Evolutionary conservation across 1,284 basidiomycete genomes (phyloP).

Genomic region (Xerocomus amazonicus): DNA sequence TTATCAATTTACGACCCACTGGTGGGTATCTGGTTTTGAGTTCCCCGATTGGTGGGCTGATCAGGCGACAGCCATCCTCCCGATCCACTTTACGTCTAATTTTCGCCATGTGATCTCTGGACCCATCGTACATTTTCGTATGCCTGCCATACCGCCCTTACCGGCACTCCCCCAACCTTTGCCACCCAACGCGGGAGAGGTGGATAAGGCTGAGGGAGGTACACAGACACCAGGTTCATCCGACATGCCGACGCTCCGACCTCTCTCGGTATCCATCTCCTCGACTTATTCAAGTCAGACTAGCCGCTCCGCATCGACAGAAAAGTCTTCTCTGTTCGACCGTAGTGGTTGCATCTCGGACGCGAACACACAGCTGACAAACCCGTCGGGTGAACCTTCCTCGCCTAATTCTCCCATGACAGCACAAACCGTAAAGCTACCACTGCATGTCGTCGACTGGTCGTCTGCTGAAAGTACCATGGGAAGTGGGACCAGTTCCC

Average conservation of each 20-base stretch:
- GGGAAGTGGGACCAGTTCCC: slow-evolving; percentile 33
- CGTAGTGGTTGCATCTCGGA: slow-evolving; percentile 21
- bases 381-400: slow-evolving; percentile 13
- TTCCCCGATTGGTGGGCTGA: slow-evolving; percentile 6
- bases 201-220: slow-evolving; percentile 22
- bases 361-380: slow-evolving; percentile 22
- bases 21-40: slow-evolving; percentile 26
- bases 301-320: slow-evolving; percentile 28
- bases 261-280: slow-evolving; percentile 49
- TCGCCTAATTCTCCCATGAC: slow-evolving; percentile 19
- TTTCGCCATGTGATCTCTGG: slow-evolving; percentile 63
- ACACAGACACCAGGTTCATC: slow-evolving; percentile 10
- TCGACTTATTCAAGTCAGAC: slow-evolving; percentile 37
- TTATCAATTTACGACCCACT: slow-evolving; percentile 63
- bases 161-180: slow-evolving; percentile 53
- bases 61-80: slow-evolving; percentile 51
- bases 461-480: slow-evolving; percentile 36
- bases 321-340: slow-evolving; percentile 33
- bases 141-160: slow-evolving; percentile 67
- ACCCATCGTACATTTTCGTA: slow-evolving; percentile 60
- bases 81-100: slow-evolving; percentile 66
- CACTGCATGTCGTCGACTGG: slow-evolving; percentile 30
- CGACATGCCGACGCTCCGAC: slow-evolving; percentile 30
- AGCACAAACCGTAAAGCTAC: slow-evolving; percentile 15
- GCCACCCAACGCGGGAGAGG: slow-evolving; percentile 30